Evolutionary conservation across 169 alveolate species (phyloP), one percentile per base, ranked within the genome.

Genomic region (Amoebophrya sp.): DNA sequence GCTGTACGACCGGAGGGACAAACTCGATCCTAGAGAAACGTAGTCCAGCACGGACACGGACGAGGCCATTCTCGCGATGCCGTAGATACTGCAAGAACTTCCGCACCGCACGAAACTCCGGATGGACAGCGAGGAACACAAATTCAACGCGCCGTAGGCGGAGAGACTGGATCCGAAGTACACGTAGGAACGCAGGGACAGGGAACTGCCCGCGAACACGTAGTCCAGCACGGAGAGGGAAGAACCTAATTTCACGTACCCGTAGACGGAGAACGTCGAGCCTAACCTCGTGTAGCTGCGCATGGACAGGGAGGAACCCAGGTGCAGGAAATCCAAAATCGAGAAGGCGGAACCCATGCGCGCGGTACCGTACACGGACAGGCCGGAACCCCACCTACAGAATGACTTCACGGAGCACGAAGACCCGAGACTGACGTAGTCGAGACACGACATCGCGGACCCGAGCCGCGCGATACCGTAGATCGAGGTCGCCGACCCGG

Each of bases 31-130:
- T 54, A 88, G n/a, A 29, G 40, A n/a, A 29, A 29, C 91, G 77
- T n/a, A 83, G 93, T 92, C 94, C 39, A 33, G 66, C 23, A 38
- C 88, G 10, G 83, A 54, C 25, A 55, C 32, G n/a, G 41, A 53
- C 29, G 66, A 53, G 33, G 40, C 92, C n/a, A 89, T 40, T 0
- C 93, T n/a, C 3, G 94, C 83, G 91, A 92, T 10, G 40, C 91
- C 91, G 29, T 77, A 92, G 35, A 77, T 54, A 83, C 41, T 77
- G 66, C 77, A 39, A 35, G 38, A 18, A 33, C 92, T 77, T 25
- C 91, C 94, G 1, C 29, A 88, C 3, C 90, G 90, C 35, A 88
- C 90, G 40, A 88, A 88, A 40, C 40, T 40, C 3, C 35, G 47
- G 90, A 88, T 88, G 29, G 90, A 88, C 53, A 88, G 53, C 3